These are phyloP conservation scores for Phytophthora palmivora DNA, from an alignment of 352 stramenopile species.

Conservation along the genomic window DNA sequence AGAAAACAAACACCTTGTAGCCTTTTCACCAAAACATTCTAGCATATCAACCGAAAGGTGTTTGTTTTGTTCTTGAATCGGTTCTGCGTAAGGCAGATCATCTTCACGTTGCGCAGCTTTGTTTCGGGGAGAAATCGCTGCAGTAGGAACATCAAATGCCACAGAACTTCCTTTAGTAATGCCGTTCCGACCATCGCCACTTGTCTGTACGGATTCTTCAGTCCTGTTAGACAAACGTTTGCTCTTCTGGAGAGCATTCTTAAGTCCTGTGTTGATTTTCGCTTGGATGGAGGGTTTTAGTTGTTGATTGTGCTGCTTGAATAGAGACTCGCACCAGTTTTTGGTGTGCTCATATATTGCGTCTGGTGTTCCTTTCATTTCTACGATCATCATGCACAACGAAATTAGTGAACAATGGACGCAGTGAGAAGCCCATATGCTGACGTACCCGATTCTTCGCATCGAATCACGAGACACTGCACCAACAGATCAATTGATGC, in stretches of 20 bases:
- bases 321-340: constrained; percentile 73
- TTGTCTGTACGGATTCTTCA: constrained; percentile 13
- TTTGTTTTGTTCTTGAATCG: constrained; percentile 69
- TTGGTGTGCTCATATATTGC: constrained; percentile 81
- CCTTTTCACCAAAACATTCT: constrained; percentile 74
- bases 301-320: constrained; percentile 72
- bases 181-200: constrained; percentile 2
- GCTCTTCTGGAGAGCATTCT: constrained; percentile 67
- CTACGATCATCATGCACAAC: constrained; percentile 26
- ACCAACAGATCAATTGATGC: constrained; percentile 76
- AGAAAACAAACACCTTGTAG: constrained; percentile 78
- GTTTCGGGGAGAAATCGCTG: constrained; percentile 41
- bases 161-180: neutral
- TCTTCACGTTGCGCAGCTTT: constrained; percentile 74
- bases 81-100: constrained; percentile 82
- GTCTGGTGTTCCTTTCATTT: constrained; percentile 60
- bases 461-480: constrained; percentile 75
- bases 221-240: constrained; percentile 52
- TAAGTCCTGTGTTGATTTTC: constrained; percentile 85
- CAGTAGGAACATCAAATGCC: constrained; percentile 34
- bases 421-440: neutral
- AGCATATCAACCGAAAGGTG: constrained; percentile 52
- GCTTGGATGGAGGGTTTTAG: constrained; percentile 82
- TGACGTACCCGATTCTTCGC: constrained; percentile 78
- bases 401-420: neutral